Conservation (phyloP, 139 green algal species). For the Coelastrella sp. region DNA sequence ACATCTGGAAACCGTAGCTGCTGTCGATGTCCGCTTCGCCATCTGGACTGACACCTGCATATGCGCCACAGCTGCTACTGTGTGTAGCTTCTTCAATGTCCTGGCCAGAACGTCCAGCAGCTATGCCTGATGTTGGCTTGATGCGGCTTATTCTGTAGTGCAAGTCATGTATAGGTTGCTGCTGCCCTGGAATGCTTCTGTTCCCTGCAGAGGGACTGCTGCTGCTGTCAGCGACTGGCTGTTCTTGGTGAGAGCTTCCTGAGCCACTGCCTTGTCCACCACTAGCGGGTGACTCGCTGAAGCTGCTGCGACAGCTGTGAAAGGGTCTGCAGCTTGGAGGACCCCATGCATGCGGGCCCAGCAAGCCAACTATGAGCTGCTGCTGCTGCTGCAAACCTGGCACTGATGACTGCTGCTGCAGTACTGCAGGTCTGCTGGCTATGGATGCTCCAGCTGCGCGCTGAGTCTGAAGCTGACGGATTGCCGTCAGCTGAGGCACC, state of each 20-base stretch:
- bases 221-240: background rate
- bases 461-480: background rate
- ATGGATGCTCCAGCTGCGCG: no score
- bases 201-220: background rate
- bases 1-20: background rate
- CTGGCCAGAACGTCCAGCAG: background rate
- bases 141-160: background rate
- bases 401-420: background rate
- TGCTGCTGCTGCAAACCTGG: no score
- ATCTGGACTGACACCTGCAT: background rate
- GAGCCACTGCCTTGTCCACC: no score
- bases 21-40: background rate
- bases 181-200: background rate
- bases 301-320: background rate
- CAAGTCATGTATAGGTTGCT: background rate
- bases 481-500: background rate
- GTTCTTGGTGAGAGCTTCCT: background rate
- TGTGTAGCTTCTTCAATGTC: no score
- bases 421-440: background rate
- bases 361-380: no score
- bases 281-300: background rate
- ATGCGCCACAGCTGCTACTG: background rate
- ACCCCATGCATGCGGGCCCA: no score
- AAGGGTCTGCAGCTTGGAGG: no score
- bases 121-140: background rate